Base-by-base conservation (phyloP, 2,329 filamentous ascomycete genomes). In the Claviceps paspali region DNA sequence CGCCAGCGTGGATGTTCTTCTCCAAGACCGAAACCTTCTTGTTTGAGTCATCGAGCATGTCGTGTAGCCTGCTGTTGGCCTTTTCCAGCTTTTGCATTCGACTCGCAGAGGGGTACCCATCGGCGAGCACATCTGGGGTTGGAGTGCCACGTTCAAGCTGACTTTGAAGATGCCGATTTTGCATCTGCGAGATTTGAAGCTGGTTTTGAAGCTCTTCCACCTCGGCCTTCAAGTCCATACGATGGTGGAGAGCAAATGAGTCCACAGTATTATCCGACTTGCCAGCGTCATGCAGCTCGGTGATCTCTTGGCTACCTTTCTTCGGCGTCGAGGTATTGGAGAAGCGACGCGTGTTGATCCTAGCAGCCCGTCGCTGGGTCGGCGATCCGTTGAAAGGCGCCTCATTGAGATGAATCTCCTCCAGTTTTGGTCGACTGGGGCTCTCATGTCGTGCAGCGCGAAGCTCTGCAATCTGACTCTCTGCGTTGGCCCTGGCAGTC, bases 151-250 rank as follows among this genome's bases (percentile, higher is more conserved):
- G 75, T 28, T 88, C 82, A 29, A 95, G 64, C 53, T 95, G 86
- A 52, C 76, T 86, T 53, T 94, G 83, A 5, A 96, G 73, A 51
- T 96, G 87, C 24, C 82, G 78, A 58, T 94, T 95, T 49, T 92
- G 83, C 84, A 96, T 94, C 57, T 95, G 82, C 4, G 82, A 79
- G 55, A 96, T 75, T 52, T 96, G 88, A 36, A 96, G 71, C 54
- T 94, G 85, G 54, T 92, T 95, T 54, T 95, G 88, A 19, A 94
- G 69, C 56, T 93, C 79, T 54, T 96, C 88, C 10, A 95, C 68
- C 50, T 96, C 87, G 3, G 84, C 74, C 51, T 87, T 91, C 41
- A 93, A 65, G 53, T 96, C 88, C 78, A 92, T 88, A 28, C 81
- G 79, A 51, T 81, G 85, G 61, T 91, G 88, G 60, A 84, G 84